Conservation (phyloP, 1,284 basidiomycete genomes). For the Lignosus rhinocerotis region DNA sequence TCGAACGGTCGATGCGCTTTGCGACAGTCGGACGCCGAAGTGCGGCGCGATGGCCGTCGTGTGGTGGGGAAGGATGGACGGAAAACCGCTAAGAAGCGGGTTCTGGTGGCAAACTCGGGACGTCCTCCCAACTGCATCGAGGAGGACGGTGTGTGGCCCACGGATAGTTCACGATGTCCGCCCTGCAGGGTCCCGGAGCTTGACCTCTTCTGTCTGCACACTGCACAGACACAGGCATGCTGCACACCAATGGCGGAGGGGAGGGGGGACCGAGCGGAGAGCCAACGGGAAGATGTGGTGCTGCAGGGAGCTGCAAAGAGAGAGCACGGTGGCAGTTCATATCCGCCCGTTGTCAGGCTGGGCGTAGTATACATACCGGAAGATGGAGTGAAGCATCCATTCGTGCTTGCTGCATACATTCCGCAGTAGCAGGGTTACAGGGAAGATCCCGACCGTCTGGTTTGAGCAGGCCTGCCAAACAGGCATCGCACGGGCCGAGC, state of each 20-base stretch:
- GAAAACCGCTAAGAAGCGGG: not conserved
- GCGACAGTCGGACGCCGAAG: not conserved
- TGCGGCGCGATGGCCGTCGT: not conserved
- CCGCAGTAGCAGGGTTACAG: not conserved
- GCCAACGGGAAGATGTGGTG: not conserved
- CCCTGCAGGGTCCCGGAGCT: not conserved
- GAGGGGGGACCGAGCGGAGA: not conserved
- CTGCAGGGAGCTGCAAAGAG: not conserved
- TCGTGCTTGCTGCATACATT: not conserved
- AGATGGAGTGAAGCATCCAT: not conserved
- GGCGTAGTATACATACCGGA: not conserved
- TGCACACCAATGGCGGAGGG: not conserved
- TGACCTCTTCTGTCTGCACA: not conserved
- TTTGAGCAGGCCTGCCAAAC: not conserved
- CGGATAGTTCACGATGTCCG: not conserved
- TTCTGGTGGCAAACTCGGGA: not conserved
- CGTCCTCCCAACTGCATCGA: not conserved
- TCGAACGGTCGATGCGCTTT: not conserved
- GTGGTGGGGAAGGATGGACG: not conserved
- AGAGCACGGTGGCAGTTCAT: not conserved
- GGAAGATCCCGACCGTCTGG: not conserved
- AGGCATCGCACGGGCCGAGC: slow-evolving; percentile 2
- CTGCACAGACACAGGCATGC: not conserved
- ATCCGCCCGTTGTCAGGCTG: not conserved
- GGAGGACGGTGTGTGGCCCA: not conserved